Percentiles rank a stretch among this genome's conserved stretches.
Evolutionary conservation across 225 moss, liverwort and hornwort genomes (phyloP).

Genomic region (Polytrichum commune): DNA sequence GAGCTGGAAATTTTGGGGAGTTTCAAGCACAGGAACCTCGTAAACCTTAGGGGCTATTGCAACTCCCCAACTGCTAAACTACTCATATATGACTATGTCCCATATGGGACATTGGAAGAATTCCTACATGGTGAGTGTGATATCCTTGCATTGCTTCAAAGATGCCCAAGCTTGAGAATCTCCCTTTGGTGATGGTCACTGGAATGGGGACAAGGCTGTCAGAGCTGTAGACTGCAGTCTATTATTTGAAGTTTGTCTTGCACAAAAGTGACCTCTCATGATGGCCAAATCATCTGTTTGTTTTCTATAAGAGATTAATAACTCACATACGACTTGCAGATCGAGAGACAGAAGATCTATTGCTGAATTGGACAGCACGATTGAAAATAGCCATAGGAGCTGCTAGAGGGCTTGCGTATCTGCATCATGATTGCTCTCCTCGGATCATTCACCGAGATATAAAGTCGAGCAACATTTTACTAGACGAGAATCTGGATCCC

Average conservation of each 20-base stretch:
- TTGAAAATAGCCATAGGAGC: conserved; percentile 72
- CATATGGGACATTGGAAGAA: conserved; percentile 77
- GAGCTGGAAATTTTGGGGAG: conserved; percentile 83
- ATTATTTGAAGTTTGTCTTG: no score
- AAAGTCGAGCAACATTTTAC: conserved; percentile 82
- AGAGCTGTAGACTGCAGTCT: no score
- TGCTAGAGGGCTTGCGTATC: conserved; percentile 77
- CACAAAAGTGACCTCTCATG: no score
- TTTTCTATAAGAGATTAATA: no score
- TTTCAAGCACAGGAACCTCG: conserved; percentile 91
- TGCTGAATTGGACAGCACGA: conserved; percentile 62
- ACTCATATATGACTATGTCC: conserved; percentile 82
- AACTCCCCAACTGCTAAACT: conserved; percentile 77
- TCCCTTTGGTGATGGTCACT: no score
- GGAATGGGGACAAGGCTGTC: no score
- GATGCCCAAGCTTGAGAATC: no score
- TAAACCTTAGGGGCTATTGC: conserved; percentile 86
- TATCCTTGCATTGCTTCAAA: no score
- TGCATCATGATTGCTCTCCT: conserved; percentile 81
- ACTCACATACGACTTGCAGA: conserved; percentile 35
- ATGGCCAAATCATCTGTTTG: no score
- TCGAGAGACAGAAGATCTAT: conserved; percentile 62
- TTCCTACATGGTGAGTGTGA: conserved; percentile 68
- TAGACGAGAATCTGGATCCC: conserved; percentile 79
- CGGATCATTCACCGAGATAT: conserved; percentile 91